Conservation (phyloP, 495 filamentous ascomycete genomes). For the Tuber brumale region DNA sequence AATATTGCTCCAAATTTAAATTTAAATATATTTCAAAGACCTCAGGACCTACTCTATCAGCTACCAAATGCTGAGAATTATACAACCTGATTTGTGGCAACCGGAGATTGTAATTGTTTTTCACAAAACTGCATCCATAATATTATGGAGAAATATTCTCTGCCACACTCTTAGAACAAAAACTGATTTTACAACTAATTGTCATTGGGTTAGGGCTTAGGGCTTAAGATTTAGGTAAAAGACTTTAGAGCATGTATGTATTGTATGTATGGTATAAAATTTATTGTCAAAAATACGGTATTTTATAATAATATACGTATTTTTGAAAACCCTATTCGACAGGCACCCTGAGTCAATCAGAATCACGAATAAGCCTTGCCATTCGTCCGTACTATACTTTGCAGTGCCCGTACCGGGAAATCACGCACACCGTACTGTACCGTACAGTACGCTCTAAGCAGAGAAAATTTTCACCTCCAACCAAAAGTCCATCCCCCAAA, state of each 20-base stretch:
- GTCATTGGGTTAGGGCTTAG: neutral
- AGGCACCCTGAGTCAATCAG: neutral
- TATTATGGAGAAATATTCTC: neutral
- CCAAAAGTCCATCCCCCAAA: neutral
- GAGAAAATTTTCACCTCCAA: neutral
- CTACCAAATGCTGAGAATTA: too few species aligned
- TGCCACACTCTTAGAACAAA: neutral
- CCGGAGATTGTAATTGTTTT: too few species aligned
- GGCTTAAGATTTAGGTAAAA: neutral
- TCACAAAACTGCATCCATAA: too few species aligned
- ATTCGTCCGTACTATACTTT: neutral
- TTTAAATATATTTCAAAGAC: too few species aligned
- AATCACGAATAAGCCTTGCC: neutral
- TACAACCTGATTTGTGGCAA: too few species aligned
- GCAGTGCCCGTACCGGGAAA: neutral
- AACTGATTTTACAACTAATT: neutral
- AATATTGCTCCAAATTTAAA: too few species aligned
- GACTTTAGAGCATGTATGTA: neutral
- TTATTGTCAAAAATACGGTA: too few species aligned
- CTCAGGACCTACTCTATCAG: too few species aligned
- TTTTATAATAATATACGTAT: too few species aligned
- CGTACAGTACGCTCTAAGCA: too few species aligned
- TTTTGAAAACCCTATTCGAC: too few species aligned
- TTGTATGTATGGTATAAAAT: too few species aligned
- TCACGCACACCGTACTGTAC: neutral